These are phyloP conservation scores for Cucurbita pepo DNA, from an alignment of 306 rosid genomes.

Conservation along the genomic window DNA sequence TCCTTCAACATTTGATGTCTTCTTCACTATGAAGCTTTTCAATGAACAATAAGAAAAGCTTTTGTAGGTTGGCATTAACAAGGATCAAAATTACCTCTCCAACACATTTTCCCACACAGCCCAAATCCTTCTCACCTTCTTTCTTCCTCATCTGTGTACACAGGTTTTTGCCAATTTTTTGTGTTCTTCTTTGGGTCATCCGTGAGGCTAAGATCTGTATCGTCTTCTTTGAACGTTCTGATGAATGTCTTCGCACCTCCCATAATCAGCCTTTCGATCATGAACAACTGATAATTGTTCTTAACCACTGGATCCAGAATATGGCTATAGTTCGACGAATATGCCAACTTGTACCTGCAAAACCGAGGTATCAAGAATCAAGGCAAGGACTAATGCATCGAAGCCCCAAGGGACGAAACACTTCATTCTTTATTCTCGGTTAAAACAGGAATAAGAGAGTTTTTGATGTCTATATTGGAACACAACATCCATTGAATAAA, in stretches of 20 bases:
- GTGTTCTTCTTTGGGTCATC: slow-evolving; percentile 94
- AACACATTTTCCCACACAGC: neutral
- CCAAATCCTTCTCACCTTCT: slow-evolving; percentile 19
- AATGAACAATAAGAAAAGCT: neutral
- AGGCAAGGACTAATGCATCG: too few species aligned
- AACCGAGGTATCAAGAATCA: neutral
- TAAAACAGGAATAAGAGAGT: too few species aligned
- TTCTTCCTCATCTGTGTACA: slow-evolving; percentile 44
- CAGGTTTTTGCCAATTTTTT: slow-evolving; percentile 75
- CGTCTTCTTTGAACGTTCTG: slow-evolving; percentile 70
- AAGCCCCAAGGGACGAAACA: too few species aligned
- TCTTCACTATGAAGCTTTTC: neutral
- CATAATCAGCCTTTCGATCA: slow-evolving; percentile 77
- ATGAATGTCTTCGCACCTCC: slow-evolving; percentile 71
- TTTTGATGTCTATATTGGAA: neutral
- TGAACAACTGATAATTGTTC: slow-evolving; percentile 78
- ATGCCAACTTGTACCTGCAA: slow-evolving; percentile 70
- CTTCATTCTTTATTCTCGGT: too few species aligned
- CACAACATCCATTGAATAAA: neutral
- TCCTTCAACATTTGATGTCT: neutral
- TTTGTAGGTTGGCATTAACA: neutral
- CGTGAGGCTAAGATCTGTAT: slow-evolving; percentile 53
- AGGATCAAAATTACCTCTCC: neutral
- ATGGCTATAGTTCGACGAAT: slow-evolving; percentile 60
- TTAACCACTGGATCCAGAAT: slow-evolving; percentile 47